A percentile compares a stretch with the other conserved stretches of the same genome.
Evolutionary conservation across 1,284 basidiomycete genomes (phyloP).

Genomic region (Pseudozyma tsukubaensis): DNA sequence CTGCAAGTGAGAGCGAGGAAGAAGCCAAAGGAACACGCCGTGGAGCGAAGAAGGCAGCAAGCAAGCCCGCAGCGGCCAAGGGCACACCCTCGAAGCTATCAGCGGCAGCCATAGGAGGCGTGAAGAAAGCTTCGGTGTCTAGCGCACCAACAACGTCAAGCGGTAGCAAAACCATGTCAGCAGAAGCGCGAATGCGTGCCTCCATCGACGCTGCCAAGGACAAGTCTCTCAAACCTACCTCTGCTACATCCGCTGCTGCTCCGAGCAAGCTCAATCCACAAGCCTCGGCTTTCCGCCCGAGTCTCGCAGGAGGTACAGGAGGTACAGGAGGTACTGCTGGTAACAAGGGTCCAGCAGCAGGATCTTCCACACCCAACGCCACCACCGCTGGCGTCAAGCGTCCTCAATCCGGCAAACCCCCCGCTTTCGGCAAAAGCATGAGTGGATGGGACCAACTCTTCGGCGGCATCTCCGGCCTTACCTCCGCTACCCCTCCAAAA

Average conservation of each 20-base stretch:
- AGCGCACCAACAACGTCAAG: not conserved
- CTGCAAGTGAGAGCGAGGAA: slow-evolving; percentile 18
- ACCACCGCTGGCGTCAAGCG: slow-evolving; percentile 13
- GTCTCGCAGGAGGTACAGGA: slow-evolving; percentile 6
- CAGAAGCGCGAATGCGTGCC: slow-evolving; percentile 39
- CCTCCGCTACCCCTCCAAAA: slow-evolving; percentile 13
- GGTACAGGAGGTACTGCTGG: slow-evolving; percentile 8
- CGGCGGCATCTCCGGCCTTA: slow-evolving; percentile 29
- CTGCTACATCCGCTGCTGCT: not conserved
- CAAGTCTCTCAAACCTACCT: slow-evolving; percentile 27
- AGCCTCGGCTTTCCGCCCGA: slow-evolving; percentile 35
- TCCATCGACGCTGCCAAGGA: slow-evolving; percentile 43
- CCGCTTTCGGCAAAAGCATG: slow-evolving; percentile 51
- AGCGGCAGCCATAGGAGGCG: not conserved
- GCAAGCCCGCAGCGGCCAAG: slow-evolving; percentile 12
- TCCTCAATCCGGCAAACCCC: slow-evolving; percentile 20
- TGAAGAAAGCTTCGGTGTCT: slow-evolving; percentile 17
- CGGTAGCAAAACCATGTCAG: slow-evolving; percentile 30
- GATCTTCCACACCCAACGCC: slow-evolving; percentile 5
- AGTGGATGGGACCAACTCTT: slow-evolving; percentile 51
- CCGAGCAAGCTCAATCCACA: slow-evolving; percentile 41
- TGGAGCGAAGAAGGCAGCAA: slow-evolving; percentile 4
- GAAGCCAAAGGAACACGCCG: slow-evolving; percentile 7
- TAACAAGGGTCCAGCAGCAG: no score
- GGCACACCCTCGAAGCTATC: slow-evolving; percentile 10